Conservation (phyloP, 768 basidiomycete species). For the Trametes cinnabarina region DNA sequence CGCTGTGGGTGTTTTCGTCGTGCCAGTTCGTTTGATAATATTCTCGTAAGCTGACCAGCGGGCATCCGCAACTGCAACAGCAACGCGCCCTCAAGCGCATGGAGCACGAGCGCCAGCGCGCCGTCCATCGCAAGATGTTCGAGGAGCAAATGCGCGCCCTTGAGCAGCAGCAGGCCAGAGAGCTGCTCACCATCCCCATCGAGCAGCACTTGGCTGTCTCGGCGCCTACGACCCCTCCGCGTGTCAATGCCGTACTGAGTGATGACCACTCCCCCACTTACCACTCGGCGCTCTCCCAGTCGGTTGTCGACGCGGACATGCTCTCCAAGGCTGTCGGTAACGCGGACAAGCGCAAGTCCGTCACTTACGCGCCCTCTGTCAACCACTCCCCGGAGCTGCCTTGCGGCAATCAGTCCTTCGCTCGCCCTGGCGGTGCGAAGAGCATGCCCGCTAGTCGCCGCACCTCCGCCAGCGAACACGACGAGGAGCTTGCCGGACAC, state of each 20-base stretch:
- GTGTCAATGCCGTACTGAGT: conserved; percentile 68
- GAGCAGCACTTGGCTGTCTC: conserved; percentile 85
- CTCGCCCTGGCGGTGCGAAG: conserved; percentile 74
- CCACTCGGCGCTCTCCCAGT: conserved; percentile 45
- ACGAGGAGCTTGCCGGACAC: conserved; percentile 77
- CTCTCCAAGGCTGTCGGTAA: conserved; percentile 69
- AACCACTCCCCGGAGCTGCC: conserved; percentile 69
- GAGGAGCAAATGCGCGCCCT: conserved; percentile 96
- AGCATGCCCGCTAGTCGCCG: conserved; percentile 92
- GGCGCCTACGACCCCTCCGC: conserved; percentile 84
- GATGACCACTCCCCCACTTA: conserved; percentile 49
- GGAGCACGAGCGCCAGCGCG: conserved; percentile 87
- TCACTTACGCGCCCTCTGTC: conserved; percentile 78
- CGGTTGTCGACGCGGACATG: conserved; percentile 57
- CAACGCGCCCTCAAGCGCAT: conserved; percentile 87
- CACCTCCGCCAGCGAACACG: conserved; percentile 83
- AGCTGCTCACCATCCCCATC: conserved; percentile 73
- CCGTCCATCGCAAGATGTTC: conserved; percentile 82
- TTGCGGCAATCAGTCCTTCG: conserved; percentile 49
- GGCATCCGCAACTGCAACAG: conserved; percentile 45
- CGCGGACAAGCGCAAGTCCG: conserved; percentile 83
- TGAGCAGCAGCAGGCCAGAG: conserved; percentile 87
- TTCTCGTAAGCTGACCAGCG: conserved; percentile 8
- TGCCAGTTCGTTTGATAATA: conserved; percentile 1
- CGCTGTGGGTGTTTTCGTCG: conserved; percentile 54